A percentile compares a stretch with the other conserved stretches of the same genome.
Conservation (phyloP, 2,329 filamentous ascomycete genomes). For the Penicillium sp. region DNA sequence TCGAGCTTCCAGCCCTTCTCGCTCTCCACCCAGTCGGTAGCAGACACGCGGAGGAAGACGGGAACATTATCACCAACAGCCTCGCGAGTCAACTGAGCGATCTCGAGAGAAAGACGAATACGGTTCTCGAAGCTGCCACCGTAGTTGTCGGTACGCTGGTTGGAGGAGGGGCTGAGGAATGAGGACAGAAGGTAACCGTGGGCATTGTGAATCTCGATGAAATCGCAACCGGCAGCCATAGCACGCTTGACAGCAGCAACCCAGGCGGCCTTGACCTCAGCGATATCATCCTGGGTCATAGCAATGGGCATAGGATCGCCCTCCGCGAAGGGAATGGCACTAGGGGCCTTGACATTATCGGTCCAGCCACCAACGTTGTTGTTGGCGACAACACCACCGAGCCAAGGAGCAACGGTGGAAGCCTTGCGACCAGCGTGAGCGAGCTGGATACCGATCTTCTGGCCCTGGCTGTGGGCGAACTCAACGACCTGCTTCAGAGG, state of each 20-base stretch:
- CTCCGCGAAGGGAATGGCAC: conserved; percentile 63
- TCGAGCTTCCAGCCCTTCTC: conserved; percentile 66
- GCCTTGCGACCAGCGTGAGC: conserved; percentile 74
- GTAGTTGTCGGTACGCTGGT: conserved; percentile 64
- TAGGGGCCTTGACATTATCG: conserved; percentile 58
- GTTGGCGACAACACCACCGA: conserved; percentile 44
- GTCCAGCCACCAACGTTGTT: conserved; percentile 58
- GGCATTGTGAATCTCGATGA: conserved; percentile 76
- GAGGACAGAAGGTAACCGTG: conserved; percentile 74
- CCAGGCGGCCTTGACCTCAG: conserved; percentile 63
- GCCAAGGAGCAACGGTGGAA: conserved; percentile 57
- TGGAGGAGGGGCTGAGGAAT: conserved; percentile 69
- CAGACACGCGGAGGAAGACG: conserved; percentile 70
- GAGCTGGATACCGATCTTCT: conserved; percentile 78
- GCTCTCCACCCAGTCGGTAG: conserved; percentile 73
- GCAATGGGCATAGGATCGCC: conserved; percentile 64
- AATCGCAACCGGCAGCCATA: conserved; percentile 70
- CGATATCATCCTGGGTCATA: conserved; percentile 70
- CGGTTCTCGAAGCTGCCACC: conserved; percentile 62
- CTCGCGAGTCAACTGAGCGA: conserved; percentile 62
- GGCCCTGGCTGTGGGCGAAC: conserved; percentile 76
- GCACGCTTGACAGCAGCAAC: conserved; percentile 61
- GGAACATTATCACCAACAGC: conserved; percentile 68
- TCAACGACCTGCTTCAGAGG: conserved; percentile 69
- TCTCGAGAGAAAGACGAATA: conserved; percentile 65